These are phyloP conservation scores for Prunus armeniaca DNA, from an alignment of 306 rosid genomes.

Conservation along the genomic window DNA sequence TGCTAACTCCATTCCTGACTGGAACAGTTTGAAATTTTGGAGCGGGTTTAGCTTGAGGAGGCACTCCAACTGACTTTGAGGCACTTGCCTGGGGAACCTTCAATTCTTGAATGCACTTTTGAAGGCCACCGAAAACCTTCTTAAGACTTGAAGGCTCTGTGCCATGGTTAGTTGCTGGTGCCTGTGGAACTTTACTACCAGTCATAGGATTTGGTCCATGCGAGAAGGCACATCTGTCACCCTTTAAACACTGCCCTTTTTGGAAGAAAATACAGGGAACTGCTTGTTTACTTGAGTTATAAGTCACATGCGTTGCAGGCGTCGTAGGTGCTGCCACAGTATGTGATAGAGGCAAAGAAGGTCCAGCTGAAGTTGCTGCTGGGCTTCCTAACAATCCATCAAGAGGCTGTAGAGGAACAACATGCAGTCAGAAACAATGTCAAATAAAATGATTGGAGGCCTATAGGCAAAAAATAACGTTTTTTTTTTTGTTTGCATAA, in stretches of 20 bases:
- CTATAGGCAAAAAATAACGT: background rate
- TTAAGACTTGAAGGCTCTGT: conserved; percentile 44
- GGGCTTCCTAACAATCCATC: conserved; percentile 77
- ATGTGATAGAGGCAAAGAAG: conserved; percentile 48
- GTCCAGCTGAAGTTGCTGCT: conserved; percentile 51
- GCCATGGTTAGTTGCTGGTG: conserved; percentile 33
- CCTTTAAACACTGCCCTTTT: conserved; percentile 84
- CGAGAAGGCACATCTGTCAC: conserved; percentile 78
- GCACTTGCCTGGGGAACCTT: conserved; percentile 45
- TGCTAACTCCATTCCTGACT: conserved; percentile 38
- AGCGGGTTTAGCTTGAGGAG: conserved; percentile 41
- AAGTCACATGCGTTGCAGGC: conserved; percentile 45
- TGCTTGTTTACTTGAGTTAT: conserved; percentile 58
- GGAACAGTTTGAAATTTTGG: conserved; percentile 43
- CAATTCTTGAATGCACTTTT: conserved; percentile 52
- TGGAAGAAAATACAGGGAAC: conserved; percentile 91
- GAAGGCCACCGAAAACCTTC: conserved; percentile 52
- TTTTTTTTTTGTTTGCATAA: background rate
- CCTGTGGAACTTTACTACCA: conserved; percentile 49
- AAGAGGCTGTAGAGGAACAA: conserved; percentile 65
- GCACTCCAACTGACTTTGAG: conserved; percentile 35
- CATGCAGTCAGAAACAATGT: conserved; percentile 13
- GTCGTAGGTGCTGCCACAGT: conserved; percentile 37
- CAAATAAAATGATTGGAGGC: background rate
- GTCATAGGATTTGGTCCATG: conserved; percentile 61